Evolutionary conservation across 2,329 filamentous ascomycete genomes (phyloP).

Genomic region (Aspergillus terreus): DNA sequence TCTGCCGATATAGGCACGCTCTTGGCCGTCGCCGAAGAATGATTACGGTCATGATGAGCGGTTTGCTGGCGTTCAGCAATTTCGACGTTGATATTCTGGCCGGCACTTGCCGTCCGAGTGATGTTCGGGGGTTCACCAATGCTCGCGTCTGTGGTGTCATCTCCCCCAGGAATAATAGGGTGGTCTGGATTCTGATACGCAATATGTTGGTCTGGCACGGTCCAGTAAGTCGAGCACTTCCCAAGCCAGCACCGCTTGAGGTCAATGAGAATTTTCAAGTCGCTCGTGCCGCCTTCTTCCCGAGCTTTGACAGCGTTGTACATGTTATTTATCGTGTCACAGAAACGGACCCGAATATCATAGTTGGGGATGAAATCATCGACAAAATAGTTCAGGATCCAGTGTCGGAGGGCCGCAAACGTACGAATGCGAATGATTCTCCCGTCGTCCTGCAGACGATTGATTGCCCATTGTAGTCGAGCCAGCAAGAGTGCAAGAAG

Average conservation of each 20-base stretch:
- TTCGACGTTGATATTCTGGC: not conserved
- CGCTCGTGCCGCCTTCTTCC: conserved; percentile 54
- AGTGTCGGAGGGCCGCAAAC: conserved; percentile 92
- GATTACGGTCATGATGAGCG: conserved; percentile 30
- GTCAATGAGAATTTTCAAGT: conserved; percentile 85
- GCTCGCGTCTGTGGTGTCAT: conserved; percentile 35
- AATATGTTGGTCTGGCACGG: conserved; percentile 63
- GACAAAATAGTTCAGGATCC: conserved; percentile 96
- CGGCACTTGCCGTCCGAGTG: conserved; percentile 11
- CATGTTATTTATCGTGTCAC: conserved; percentile 69
- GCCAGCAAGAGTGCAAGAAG: conserved; percentile 81
- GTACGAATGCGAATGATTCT: conserved; percentile 93
- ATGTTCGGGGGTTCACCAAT: conserved; percentile 17
- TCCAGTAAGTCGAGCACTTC: conserved; percentile 87
- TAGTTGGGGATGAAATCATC: conserved; percentile 86
- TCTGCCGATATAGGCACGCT: conserved; percentile 35
- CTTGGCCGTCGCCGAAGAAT: conserved; percentile 32
- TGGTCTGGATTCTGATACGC: conserved; percentile 57
- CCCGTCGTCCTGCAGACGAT: conserved; percentile 74
- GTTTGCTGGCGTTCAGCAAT: conserved; percentile 11
- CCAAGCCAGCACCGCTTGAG: conserved; percentile 97
- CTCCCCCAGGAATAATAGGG: conserved; percentile 71
- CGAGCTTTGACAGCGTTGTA: conserved; percentile 51
- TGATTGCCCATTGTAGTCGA: conserved; percentile 80
- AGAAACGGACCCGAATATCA: conserved; percentile 72